Base-by-base conservation (phyloP, 164 flowering plant species). In the Aristolochia contorta region DNA sequence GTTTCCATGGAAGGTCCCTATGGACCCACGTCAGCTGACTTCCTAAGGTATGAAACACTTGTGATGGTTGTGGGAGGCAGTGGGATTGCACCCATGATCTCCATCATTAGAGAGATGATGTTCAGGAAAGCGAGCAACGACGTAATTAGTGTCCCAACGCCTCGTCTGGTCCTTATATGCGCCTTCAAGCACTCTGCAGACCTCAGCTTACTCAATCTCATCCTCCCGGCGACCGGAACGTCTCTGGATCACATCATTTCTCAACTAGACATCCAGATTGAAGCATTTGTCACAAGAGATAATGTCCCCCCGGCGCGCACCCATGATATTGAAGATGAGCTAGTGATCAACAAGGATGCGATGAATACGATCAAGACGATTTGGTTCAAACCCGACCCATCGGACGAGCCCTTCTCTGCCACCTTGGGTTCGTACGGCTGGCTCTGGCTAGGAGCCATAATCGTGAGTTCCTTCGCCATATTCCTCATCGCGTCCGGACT, bases 1-100 rank as follows among this genome's bases (percentile, higher is more conserved):
- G 86, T 85, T 49, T 77, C 89, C 4, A 60, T 86, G 45, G 98
- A 91, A 80, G 96, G 98, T 47, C 98, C 96, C 9, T 89, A 91
- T 71, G 98, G 96, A 47, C 96, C 95, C 46, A 57, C 72, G 32
- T 75, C 90, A 21, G 64, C 76, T 20, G 58, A 82, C 66, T 85
- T 85, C 52, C 74, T 80, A 46, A 86, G 87, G 79, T 81, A 89
- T 59, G 93, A 89, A 59, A 71, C 59, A 1, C 74, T 92, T 6
- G 95, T 87, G 71, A 71, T 88, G 92, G 80, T 91, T 56, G 74
- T 87, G 59, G 95, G 92, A 66, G 95, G 97, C 0, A 85, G 92
- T 64, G 97, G 97, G 47, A 82, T 90, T 21, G 78, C 97, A 32
- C 85, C 97, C 0, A 78, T 90, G 71, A 74, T 87, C 43, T 85